A percentile compares a stretch with the other conserved stretches of the same genome.
Evolutionary conservation across 805 yeast genomes (phyloP).

Genomic region (Starmera amethionina): DNA sequence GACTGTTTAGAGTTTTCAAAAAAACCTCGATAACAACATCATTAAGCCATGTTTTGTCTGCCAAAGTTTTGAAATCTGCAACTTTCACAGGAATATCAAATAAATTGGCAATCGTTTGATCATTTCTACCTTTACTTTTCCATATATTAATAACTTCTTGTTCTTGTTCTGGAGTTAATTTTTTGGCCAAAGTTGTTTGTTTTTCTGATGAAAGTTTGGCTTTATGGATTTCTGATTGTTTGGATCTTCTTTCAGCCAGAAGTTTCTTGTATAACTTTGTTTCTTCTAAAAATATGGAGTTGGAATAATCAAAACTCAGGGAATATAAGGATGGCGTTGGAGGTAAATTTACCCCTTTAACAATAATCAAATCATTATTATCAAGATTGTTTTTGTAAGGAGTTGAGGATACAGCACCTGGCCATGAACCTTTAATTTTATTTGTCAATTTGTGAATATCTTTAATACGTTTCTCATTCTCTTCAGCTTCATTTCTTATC

Average conservation of each 20-base stretch:
- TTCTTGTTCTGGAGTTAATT: conserved; percentile 17
- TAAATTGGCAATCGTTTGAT: conserved; percentile 18
- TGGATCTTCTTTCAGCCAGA: conserved; percentile 29
- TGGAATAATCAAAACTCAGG: conserved; percentile 18
- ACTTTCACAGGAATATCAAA: conserved; percentile 49
- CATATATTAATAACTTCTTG: conserved; percentile 18
- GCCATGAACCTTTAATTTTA: conserved; percentile 1
- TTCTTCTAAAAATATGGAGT: conserved; percentile 22
- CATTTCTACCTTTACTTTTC: conserved; percentile 15
- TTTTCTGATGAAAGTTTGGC: conserved; percentile 23
- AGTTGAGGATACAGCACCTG: background rate
- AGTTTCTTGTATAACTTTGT: conserved; percentile 35
- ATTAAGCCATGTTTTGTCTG: conserved; percentile 75
- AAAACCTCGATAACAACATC: conserved; percentile 86
- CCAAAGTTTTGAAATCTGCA: conserved; percentile 62
- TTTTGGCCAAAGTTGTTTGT: conserved; percentile 1
- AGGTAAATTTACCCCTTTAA: conserved; percentile 12
- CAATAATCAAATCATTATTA: conserved; percentile 7
- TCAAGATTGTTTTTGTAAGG: background rate
- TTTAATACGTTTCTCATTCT: conserved; percentile 1
- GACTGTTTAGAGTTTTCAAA: conserved; percentile 29
- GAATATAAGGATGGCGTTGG: conserved; percentile 12
- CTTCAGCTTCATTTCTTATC: conserved; percentile 14
- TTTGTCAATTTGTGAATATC: conserved; percentile 2
- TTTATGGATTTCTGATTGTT: conserved; percentile 25